Conservation (phyloP, 78 protist species). For the Polysphondylium violaceum region DNA sequence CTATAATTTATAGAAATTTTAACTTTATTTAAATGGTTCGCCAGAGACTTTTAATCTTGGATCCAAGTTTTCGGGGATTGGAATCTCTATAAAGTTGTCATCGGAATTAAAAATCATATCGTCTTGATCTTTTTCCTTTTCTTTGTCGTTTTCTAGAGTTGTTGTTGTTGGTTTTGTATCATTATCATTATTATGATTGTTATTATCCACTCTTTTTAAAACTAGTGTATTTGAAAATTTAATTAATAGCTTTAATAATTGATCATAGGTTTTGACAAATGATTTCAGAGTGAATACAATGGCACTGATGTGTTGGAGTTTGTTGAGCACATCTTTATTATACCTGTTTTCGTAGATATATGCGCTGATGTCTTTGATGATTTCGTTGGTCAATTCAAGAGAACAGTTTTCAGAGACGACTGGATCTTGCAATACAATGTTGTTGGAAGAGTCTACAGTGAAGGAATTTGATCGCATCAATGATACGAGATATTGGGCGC, state of each 20-base stretch:
- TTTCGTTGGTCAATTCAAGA: not conserved
- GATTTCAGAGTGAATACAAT: conserved; percentile 14
- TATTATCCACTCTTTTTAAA: conserved; percentile 1
- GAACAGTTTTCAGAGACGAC: not conserved
- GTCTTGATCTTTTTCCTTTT: no score
- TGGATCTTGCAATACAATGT: not conserved
- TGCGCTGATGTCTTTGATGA: not conserved
- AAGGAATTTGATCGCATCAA: not conserved
- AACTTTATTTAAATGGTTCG: no score
- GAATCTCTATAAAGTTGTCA: no score
- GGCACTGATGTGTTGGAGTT: conserved; percentile 3
- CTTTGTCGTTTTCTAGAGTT: no score
- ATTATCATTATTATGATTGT: no score
- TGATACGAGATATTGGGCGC: not conserved
- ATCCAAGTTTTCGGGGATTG: no score
- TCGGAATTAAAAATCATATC: no score
- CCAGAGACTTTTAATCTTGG: no score
- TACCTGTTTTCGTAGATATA: not conserved
- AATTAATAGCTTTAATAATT: not conserved
- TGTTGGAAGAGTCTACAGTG: not conserved
- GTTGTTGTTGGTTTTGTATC: no score
- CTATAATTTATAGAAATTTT: no score
- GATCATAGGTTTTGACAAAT: conserved; percentile 19
- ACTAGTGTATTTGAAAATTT: not conserved
- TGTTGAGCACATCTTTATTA: not conserved